Conservation (phyloP, 208 protist genomes). For the Vickermania spadyakhi region DNA sequence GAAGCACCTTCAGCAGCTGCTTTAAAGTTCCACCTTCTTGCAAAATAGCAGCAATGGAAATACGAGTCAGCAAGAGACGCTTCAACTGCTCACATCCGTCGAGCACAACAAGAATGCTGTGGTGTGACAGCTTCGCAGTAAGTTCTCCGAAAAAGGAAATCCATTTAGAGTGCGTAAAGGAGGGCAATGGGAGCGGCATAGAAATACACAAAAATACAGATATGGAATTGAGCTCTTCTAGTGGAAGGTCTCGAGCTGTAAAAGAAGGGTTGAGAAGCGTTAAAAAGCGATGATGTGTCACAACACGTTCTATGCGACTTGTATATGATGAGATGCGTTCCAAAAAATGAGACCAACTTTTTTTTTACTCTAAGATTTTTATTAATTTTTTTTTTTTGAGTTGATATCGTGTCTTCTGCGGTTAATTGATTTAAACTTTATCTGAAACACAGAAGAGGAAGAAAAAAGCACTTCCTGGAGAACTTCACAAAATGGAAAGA, state of each 20-base stretch:
- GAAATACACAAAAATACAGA: neutral
- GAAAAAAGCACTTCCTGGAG: no score
- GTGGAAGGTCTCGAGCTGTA: neutral
- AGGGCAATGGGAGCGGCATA: conserved; percentile 45
- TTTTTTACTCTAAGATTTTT: no score
- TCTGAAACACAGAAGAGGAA: no score
- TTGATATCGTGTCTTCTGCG: no score
- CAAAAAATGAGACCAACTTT: no score
- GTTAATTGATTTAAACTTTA: no score
- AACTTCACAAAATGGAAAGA: no score
- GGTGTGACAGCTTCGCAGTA: conserved; percentile 73
- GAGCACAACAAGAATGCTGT: conserved; percentile 63
- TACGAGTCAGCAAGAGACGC: conserved; percentile 46
- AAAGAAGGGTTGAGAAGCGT: no score
- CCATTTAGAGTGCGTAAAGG: conserved; percentile 72
- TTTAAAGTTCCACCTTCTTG: conserved; percentile 62
- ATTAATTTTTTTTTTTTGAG: no score
- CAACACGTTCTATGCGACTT: no score
- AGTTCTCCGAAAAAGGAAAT: conserved; percentile 82
- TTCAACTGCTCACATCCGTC: conserved; percentile 72
- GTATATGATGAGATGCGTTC: no score
- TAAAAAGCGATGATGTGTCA: no score
- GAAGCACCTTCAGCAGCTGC: conserved; percentile 41
- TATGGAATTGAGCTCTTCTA: neutral
- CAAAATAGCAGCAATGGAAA: conserved; percentile 68